phyloP scores from a whole-genome alignment of 179 eudicot species.

The Spinacia oleracea region DNA sequence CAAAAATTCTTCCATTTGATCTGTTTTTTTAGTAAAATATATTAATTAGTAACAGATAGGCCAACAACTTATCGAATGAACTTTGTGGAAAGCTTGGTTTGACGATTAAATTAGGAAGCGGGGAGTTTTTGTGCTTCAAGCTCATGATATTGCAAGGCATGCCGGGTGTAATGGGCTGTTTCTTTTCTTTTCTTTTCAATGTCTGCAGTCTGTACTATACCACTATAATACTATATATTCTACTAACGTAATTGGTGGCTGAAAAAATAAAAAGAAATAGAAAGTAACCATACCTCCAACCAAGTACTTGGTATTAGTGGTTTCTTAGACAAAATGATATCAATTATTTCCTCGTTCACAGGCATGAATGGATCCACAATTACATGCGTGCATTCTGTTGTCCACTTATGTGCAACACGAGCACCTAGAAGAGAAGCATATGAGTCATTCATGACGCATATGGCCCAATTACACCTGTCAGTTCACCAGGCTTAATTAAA shows the following conservation, averaged over 20 bases:
- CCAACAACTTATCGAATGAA: too few relatives aligned
- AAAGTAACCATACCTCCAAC: constrained; percentile 66
- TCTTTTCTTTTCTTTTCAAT: neutral
- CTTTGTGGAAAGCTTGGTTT: too few relatives aligned
- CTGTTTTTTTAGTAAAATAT: too few relatives aligned
- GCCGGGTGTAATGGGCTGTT: neutral
- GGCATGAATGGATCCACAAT: constrained; percentile 71
- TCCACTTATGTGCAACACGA: constrained; percentile 54
- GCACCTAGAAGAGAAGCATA: constrained; percentile 56
- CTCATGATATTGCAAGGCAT: neutral
- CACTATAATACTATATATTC: too few relatives aligned
- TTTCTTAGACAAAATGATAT: constrained; percentile 71
- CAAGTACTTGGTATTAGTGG: constrained; percentile 62
- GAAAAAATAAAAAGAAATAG: neutral
- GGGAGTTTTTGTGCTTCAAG: too few relatives aligned
- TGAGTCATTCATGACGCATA: constrained; percentile 16
- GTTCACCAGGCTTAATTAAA: neutral
- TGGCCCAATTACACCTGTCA: constrained; percentile 5
- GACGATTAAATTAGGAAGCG: too few relatives aligned
- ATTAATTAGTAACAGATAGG: too few relatives aligned
- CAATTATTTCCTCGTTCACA: constrained; percentile 60
- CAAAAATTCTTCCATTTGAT: too few relatives aligned
- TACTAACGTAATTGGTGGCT: neutral
- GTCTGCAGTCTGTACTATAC: neutral
- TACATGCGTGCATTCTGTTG: constrained; percentile 77